phyloP scores from a whole-genome alignment of 2,329 filamentous ascomycete genomes.

The Cercospora sp. region DNA sequence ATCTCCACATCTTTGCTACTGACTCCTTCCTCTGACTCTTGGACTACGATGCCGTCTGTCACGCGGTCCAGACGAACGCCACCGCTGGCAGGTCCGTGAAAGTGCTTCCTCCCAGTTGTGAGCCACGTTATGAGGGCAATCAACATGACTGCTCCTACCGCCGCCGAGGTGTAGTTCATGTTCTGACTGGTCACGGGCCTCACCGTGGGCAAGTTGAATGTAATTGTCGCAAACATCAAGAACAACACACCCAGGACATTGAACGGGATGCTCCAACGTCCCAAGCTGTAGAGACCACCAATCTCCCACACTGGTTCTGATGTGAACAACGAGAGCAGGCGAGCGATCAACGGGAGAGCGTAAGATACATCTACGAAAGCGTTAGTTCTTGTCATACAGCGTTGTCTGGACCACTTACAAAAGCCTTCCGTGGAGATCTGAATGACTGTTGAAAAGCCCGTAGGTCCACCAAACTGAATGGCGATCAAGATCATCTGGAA shows the following conservation, averaged over 20 bases:
- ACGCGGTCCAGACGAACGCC: background rate
- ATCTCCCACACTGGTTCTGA: slow-evolving; percentile 38
- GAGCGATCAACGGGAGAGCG: slow-evolving; percentile 55
- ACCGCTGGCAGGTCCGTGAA: slow-evolving; percentile 48
- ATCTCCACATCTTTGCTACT: background rate
- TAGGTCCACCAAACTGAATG: slow-evolving; percentile 39
- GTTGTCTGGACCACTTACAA: slow-evolving; percentile 33
- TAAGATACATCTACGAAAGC: slow-evolving; percentile 51
- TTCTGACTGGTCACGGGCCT: slow-evolving; percentile 55
- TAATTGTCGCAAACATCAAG: slow-evolving; percentile 55
- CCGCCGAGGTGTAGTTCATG: slow-evolving; percentile 60
- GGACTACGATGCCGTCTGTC: background rate
- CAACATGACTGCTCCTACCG: slow-evolving; percentile 56
- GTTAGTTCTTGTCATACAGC: background rate
- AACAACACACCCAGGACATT: slow-evolving; percentile 55
- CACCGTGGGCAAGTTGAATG: slow-evolving; percentile 57
- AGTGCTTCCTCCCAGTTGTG: slow-evolving; percentile 52
- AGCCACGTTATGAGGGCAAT: slow-evolving; percentile 55
- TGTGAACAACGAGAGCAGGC: slow-evolving; percentile 49
- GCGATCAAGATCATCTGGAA: slow-evolving; percentile 56
- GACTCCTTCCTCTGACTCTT: background rate
- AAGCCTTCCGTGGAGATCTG: slow-evolving; percentile 60
- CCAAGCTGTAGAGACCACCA: slow-evolving; percentile 48
- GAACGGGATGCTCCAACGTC: slow-evolving; percentile 45
- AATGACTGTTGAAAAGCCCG: slow-evolving; percentile 53